Percentiles rank a stretch among this genome's conserved stretches.
These are phyloP conservation scores for Rostrohypoxylon terebratum DNA, from an alignment of 495 filamentous ascomycete species.

Conservation along the genomic window DNA sequence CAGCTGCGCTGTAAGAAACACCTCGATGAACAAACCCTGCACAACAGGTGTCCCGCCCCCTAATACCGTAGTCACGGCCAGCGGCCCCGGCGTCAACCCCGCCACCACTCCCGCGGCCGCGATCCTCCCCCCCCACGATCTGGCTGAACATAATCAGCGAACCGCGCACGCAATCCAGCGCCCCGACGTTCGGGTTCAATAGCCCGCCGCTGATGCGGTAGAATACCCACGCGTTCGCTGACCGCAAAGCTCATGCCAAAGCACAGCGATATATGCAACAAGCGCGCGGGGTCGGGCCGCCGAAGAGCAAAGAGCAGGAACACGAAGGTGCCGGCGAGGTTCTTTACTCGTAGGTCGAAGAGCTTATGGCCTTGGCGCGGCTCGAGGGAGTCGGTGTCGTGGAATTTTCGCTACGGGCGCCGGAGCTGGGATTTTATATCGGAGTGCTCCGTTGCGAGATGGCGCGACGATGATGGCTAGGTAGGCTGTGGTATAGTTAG, in stretches of 20 bases:
- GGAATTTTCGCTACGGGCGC: conserved; percentile 15
- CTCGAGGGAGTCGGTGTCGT: not conserved
- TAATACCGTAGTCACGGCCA: conserved; percentile 71
- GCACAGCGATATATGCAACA: conserved; percentile 76
- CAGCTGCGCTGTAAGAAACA: conserved; percentile 81
- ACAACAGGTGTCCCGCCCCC: conserved; percentile 66
- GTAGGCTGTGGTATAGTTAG: not conserved
- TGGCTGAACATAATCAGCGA: conserved; percentile 66
- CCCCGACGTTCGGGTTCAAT: conserved; percentile 80
- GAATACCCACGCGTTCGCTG: conserved; percentile 90
- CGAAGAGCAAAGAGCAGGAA: conserved; percentile 88
- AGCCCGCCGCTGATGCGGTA: conserved; percentile 82
- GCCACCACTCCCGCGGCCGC: conserved; percentile 68
- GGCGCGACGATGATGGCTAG: too few relatives aligned
- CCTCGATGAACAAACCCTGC: conserved; percentile 80
- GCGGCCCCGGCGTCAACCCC: conserved; percentile 70
- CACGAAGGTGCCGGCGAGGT: conserved; percentile 76
- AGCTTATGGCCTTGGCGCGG: not conserved
- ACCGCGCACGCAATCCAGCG: conserved; percentile 62
- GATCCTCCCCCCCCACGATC: conserved; percentile 67
- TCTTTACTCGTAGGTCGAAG: conserved; percentile 31
- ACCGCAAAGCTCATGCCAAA: conserved; percentile 83
- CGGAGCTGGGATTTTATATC: conserved; percentile 31
- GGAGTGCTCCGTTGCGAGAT: conserved; percentile 23
- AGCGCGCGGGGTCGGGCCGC: conserved; percentile 56